Evolutionary conservation across 495 filamentous ascomycete genomes (phyloP).

Genomic region (Diplogelasinospora grovesii): DNA sequence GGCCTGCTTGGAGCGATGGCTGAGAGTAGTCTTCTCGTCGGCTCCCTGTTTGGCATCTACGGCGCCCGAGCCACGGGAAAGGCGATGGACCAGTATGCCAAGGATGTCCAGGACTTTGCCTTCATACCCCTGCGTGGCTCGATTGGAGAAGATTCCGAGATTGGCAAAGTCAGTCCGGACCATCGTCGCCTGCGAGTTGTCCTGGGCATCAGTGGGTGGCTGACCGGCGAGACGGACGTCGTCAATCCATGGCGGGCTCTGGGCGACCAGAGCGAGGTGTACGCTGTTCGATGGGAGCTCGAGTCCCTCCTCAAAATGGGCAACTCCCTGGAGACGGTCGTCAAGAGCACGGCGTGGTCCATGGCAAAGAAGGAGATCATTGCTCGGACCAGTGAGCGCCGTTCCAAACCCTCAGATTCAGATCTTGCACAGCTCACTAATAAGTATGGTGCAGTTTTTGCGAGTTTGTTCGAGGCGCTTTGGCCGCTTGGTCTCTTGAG

Average conservation of each 20-base stretch:
- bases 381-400: slow-evolving; percentile 34
- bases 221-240: slow-evolving; percentile 60
- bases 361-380: slow-evolving; percentile 72
- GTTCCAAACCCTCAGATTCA: slow-evolving; percentile 4
- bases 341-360: slow-evolving; percentile 71
- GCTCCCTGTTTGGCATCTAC: slow-evolving; percentile 82
- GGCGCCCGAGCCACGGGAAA: slow-evolving; percentile 76
- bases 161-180: slow-evolving; percentile 34
- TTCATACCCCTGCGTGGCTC: slow-evolving; percentile 66
- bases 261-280: slow-evolving; percentile 63
- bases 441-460: slow-evolving; percentile 52
- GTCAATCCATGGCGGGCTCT: slow-evolving; percentile 69
- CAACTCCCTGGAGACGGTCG: slow-evolving; percentile 61
- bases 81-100: slow-evolving; percentile 82
- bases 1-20: slow-evolving; percentile 73
- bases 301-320: slow-evolving; percentile 73
- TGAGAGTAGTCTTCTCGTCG: slow-evolving; percentile 68
- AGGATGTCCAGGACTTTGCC: slow-evolving; percentile 82
- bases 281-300: slow-evolving; percentile 79
- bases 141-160: slow-evolving; percentile 22
- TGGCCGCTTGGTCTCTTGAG: slow-evolving; percentile 78
- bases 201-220: slow-evolving; percentile 78
- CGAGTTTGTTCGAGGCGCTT: slow-evolving; percentile 57
- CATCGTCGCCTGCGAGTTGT: slow-evolving; percentile 68
- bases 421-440: slow-evolving; percentile 29